phyloP scores from a whole-genome alignment of 768 basidiomycete genomes.

The Tricholoma flavovirens region DNA sequence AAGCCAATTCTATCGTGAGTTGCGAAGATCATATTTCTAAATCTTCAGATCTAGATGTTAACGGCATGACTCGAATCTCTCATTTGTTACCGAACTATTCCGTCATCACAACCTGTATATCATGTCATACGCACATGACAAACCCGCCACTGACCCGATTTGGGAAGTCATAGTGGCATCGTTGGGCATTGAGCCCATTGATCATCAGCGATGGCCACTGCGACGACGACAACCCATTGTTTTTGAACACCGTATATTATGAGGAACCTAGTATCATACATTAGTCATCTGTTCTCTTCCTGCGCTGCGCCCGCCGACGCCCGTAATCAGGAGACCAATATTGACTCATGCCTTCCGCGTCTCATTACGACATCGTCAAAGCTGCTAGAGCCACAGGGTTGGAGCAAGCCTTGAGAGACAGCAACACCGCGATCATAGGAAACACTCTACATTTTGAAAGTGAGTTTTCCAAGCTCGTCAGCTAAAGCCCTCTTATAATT shows the following conservation, averaged over 20 bases:
- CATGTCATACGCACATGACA: not conserved
- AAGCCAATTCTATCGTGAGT: constrained; percentile 26
- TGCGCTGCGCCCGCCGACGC: not conserved
- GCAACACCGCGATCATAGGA: constrained; percentile 33
- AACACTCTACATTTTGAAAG: constrained; percentile 40
- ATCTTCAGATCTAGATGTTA: constrained; percentile 10
- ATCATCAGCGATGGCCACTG: not conserved
- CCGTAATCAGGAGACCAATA: not conserved
- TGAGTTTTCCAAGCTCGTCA: constrained; percentile 19
- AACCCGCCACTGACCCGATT: not conserved
- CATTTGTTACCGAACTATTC: too few species aligned
- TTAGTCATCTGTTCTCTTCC: not conserved
- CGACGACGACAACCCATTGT: constrained; percentile 3
- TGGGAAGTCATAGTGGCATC: not conserved
- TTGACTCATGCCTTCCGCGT: constrained; percentile 3
- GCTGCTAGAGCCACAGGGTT: constrained; percentile 4
- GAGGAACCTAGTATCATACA: too few species aligned
- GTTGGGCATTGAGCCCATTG: not conserved
- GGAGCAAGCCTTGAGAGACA: constrained; percentile 12
- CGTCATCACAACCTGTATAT: not conserved
- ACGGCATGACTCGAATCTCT: constrained; percentile 18
- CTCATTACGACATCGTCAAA: not conserved
- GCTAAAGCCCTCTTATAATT: not conserved
- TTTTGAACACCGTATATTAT: not conserved
- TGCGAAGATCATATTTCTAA: constrained; percentile 22